phyloP scores from a whole-genome alignment of 345 rosid genomes.

The Nephelium lappaceum region DNA sequence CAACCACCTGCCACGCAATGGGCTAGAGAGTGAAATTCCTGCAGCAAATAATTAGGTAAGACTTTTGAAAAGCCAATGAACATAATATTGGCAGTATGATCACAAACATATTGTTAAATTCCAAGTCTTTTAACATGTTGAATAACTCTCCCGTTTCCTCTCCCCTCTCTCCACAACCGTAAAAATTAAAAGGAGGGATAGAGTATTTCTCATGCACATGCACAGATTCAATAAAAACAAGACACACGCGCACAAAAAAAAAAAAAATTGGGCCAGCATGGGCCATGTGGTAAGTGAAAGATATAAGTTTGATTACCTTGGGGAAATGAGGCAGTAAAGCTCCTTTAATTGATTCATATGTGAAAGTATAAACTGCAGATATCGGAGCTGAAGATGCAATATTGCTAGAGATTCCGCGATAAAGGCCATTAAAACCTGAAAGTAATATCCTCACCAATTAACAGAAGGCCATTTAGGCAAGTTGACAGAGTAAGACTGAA shows the following conservation, averaged over 20 bases:
- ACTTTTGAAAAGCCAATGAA: constrained; percentile 1
- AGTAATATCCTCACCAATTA: constrained; percentile 22
- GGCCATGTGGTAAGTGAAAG: background rate
- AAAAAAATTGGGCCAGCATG: constrained; percentile 8
- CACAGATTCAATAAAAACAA: constrained; percentile 1
- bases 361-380: constrained; percentile 86
- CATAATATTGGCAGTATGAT: constrained; percentile 6
- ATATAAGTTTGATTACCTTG: constrained; percentile 47
- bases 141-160: background rate
- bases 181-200: background rate
- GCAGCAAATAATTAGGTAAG: constrained; percentile 22
- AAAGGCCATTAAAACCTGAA: constrained; percentile 78
- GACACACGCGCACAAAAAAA: background rate
- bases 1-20: constrained; percentile 95
- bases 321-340: constrained; percentile 75
- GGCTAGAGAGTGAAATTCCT: constrained; percentile 76
- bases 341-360: constrained; percentile 88
- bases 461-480: constrained; percentile 2
- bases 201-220: background rate
- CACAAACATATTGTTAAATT: background rate
- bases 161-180: background rate
- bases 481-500: constrained; percentile 7
- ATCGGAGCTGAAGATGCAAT: constrained; percentile 92
- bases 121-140: background rate
- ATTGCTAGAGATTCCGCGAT: constrained; percentile 83